These are phyloP conservation scores for Hypomontagnella submonticulosa DNA, from an alignment of 495 filamentous ascomycete species.

Conservation along the genomic window DNA sequence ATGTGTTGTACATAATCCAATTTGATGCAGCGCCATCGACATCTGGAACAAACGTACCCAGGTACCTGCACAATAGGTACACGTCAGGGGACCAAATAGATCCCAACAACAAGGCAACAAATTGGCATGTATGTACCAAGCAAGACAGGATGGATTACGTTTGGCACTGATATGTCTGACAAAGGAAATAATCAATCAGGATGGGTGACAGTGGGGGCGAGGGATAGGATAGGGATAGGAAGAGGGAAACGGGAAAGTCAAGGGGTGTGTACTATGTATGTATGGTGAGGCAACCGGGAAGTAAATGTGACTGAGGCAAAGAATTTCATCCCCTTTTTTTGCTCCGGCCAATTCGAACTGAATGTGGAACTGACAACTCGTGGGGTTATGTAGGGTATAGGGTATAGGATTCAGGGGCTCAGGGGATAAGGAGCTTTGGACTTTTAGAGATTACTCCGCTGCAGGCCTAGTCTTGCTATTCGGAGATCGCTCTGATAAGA, in stretches of 20 bases:
- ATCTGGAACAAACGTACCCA: no score
- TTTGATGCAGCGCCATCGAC: no score
- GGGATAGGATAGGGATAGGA: background rate
- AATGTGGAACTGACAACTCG: conserved; percentile 14
- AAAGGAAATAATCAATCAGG: background rate
- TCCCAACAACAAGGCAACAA: background rate
- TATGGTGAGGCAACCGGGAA: no score
- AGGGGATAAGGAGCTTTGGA: conserved; percentile 10
- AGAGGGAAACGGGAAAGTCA: background rate
- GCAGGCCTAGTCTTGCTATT: background rate
- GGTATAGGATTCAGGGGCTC: no score
- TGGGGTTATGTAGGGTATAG: no score
- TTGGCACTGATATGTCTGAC: background rate
- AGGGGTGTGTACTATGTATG: background rate
- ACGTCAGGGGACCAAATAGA: no score
- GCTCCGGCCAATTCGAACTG: conserved; percentile 3
- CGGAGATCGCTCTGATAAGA: no score
- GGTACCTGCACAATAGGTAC: no score
- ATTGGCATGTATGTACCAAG: background rate
- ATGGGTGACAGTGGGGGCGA: background rate
- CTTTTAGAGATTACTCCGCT: background rate
- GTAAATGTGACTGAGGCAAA: background rate
- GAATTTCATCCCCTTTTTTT: background rate
- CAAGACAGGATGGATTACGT: conserved; percentile 1
- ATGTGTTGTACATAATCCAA: no score